These are phyloP conservation scores for Nitzschia inconspicua DNA, from an alignment of 108 stramenopile genomes.

Conservation along the genomic window DNA sequence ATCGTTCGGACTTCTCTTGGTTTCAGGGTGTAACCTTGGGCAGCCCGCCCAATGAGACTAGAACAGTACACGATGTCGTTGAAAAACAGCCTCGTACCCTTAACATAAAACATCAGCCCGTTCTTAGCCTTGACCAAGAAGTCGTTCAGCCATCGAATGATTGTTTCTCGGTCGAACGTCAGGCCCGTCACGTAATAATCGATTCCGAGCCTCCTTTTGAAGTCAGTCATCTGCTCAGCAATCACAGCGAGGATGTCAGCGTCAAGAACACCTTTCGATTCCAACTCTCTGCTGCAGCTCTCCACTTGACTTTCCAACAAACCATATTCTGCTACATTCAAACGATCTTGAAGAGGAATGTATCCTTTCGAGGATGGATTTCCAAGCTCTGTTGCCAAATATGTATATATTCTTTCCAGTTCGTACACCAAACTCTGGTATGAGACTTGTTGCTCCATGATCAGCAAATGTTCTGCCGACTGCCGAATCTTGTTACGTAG, in stretches of 20 bases:
- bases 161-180: slow-evolving; percentile 71
- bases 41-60: slow-evolving; percentile 77
- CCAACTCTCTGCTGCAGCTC: slow-evolving; percentile 63
- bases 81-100: slow-evolving; percentile 73
- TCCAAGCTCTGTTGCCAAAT: slow-evolving; percentile 83
- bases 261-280: slow-evolving; percentile 61
- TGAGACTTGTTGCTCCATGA: slow-evolving; percentile 58
- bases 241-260: slow-evolving; percentile 78
- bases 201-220: slow-evolving; percentile 90
- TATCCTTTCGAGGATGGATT: slow-evolving; percentile 74
- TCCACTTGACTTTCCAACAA: slow-evolving; percentile 89
- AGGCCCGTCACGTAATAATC: slow-evolving; percentile 84
- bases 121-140: slow-evolving; percentile 60
- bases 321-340: slow-evolving; percentile 96
- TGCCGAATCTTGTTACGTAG: slow-evolving; percentile 64
- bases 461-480: slow-evolving; percentile 62
- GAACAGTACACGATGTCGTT: slow-evolving; percentile 84
- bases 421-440: slow-evolving; percentile 84
- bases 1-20: slow-evolving; percentile 95
- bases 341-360: slow-evolving; percentile 86
- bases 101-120: slow-evolving; percentile 79
- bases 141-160: slow-evolving; percentile 59
- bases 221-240: slow-evolving; percentile 78
- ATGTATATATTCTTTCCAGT: slow-evolving; percentile 88
- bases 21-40: slow-evolving; percentile 90